phyloP scores from a whole-genome alignment of 257 asterid species.

The Ehretia macrophylla region DNA sequence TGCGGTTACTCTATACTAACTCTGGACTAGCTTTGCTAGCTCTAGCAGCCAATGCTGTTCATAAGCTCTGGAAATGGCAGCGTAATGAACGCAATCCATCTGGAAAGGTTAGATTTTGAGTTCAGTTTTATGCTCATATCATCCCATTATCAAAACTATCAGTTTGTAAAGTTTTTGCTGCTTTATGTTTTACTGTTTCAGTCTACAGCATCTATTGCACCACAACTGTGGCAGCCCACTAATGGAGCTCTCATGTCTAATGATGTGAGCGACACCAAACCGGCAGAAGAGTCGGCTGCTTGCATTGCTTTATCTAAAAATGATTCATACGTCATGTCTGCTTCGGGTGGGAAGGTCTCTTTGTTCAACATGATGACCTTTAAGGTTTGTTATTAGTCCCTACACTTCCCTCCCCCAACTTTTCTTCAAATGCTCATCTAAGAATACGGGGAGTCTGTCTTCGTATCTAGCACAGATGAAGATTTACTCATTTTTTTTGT shows the following conservation, averaged over 20 bases:
- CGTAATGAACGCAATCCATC: slow-evolving; percentile 64
- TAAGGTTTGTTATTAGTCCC: slow-evolving; percentile 36
- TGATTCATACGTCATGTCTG: slow-evolving; percentile 70
- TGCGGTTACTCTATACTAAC: slow-evolving; percentile 59
- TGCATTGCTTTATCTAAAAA: slow-evolving; percentile 72
- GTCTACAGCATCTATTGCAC: slow-evolving; percentile 56
- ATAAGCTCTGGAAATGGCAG: slow-evolving; percentile 77
- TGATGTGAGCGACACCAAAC: slow-evolving; percentile 43
- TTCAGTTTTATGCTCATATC: background rate
- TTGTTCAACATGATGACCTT: slow-evolving; percentile 73
- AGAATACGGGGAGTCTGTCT: too few species aligned
- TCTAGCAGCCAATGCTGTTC: slow-evolving; percentile 60
- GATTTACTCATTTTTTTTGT: background rate
- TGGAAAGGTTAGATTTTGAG: slow-evolving; percentile 42
- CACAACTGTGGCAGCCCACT: slow-evolving; percentile 68
- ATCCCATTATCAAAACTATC: background rate
- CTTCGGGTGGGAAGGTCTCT: slow-evolving; percentile 67
- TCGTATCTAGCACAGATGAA: too few species aligned
- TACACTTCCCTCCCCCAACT: background rate
- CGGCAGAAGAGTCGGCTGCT: slow-evolving; percentile 54
- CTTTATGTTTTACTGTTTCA: background rate
- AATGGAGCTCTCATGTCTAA: slow-evolving; percentile 67
- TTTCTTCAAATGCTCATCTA: slow-evolving; percentile 11
- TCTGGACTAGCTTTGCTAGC: slow-evolving; percentile 62
- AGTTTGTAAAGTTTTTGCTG: background rate